Evolutionary conservation across 129 eudicot species (phyloP).

Genomic region (Rutidosis leptorrhynchoides): DNA sequence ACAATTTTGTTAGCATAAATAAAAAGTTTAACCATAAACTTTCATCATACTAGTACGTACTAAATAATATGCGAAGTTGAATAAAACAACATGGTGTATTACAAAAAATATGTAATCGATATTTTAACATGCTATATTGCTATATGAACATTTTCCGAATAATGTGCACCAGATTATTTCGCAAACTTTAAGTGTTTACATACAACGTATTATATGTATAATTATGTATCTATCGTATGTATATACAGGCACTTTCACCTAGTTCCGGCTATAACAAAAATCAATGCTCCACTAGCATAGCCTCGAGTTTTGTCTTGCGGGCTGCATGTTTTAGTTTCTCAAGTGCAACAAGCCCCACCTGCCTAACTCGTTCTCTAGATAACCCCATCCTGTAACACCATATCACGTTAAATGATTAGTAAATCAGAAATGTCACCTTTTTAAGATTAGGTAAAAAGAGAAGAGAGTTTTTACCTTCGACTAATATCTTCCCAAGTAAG

Average conservation of each 20-base stretch:
- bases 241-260: slow-evolving; percentile 29
- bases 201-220: slow-evolving; percentile 25
- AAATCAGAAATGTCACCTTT: neutral
- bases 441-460: neutral
- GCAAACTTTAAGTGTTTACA: slow-evolving; percentile 23
- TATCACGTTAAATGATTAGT: slow-evolving; percentile 10
- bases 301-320: slow-evolving; percentile 66
- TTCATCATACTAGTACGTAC: too few species aligned
- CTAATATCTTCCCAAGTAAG: slow-evolving; percentile 99
- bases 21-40: too few species aligned
- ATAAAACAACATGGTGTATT: neutral
- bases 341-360: slow-evolving; percentile 86
- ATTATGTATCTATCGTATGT: slow-evolving; percentile 35
- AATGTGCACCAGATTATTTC: slow-evolving; percentile 3
- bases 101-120: neutral
- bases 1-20: too few species aligned
- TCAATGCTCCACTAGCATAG: slow-evolving; percentile 71
- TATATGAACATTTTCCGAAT: slow-evolving; percentile 13
- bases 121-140: slow-evolving; percentile 9
- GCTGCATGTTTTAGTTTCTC: slow-evolving; percentile 96
- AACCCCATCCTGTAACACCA: slow-evolving; percentile 70
- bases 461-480: slow-evolving; percentile 44
- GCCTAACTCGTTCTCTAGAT: slow-evolving; percentile 96
- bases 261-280: slow-evolving; percentile 10
- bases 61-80: neutral